These are phyloP conservation scores for Scenedesmus sp. DNA, from an alignment of 163 green algal genomes.

Conservation along the genomic window DNA sequence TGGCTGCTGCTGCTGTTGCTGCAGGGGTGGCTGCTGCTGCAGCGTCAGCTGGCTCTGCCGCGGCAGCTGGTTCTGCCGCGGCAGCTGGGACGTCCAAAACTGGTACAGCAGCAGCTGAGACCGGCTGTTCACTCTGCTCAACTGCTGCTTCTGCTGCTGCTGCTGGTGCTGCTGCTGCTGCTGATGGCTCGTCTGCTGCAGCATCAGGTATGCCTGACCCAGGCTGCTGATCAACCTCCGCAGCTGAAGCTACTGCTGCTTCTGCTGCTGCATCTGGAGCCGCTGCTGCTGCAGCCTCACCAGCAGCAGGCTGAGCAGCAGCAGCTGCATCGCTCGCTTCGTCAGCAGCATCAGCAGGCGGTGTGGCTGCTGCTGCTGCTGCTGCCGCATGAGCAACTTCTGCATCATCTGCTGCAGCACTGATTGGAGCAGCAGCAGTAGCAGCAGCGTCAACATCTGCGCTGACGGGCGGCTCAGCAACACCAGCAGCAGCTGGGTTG, in stretches of 20 bases:
- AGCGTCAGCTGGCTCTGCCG: neutral
- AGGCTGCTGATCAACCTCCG: neutral
- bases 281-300: neutral
- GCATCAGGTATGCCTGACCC: no score
- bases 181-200: neutral
- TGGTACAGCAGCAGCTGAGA: neutral
- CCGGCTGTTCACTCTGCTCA: neutral
- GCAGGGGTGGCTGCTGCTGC: neutral
- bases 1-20: constrained; percentile 13
- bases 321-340: neutral
- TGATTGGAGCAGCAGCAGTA: neutral
- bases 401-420: neutral
- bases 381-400: neutral
- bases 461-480: neutral
- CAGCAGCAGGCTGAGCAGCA: neutral
- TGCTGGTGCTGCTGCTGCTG: neutral
- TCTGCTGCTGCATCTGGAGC: neutral
- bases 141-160: neutral
- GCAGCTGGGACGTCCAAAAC: neutral
- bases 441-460: neutral
- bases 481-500: neutral
- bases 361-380: neutral
- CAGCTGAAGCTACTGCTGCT: neutral
- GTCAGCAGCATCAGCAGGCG: neutral
- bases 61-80: neutral